Conservation (phyloP, 495 filamentous ascomycete species). For the Niebla homalea region DNA sequence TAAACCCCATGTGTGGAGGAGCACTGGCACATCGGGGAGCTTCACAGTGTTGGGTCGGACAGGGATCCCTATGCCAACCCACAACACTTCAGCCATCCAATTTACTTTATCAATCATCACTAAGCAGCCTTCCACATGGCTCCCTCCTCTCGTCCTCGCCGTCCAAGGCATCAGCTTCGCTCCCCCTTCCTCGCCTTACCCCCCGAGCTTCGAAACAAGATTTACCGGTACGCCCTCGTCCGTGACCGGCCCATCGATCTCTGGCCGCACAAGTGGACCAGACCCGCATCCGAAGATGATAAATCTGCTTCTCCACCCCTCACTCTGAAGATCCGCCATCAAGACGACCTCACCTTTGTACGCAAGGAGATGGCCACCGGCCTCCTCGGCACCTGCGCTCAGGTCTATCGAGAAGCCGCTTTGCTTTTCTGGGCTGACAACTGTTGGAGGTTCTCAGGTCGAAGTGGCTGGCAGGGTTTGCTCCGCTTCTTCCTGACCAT, state of each 20-base stretch:
- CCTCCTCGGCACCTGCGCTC: slow-evolving; percentile 13
- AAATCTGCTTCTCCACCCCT: not conserved
- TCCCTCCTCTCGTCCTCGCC: not conserved
- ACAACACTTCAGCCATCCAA: too few relatives aligned
- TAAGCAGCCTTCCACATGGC: not conserved
- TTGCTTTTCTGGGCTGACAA: slow-evolving; percentile 13
- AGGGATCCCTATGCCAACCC: too few relatives aligned
- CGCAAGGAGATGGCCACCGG: slow-evolving; percentile 15
- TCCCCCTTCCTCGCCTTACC: slow-evolving; percentile 28
- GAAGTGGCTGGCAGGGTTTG: slow-evolving; percentile 15
- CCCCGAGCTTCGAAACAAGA: slow-evolving; percentile 27
- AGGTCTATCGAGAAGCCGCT: slow-evolving; percentile 10
- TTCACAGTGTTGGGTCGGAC: too few relatives aligned
- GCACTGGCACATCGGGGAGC: too few relatives aligned
- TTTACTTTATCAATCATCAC: too few relatives aligned
- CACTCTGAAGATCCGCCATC: slow-evolving; percentile 11
- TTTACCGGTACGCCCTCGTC: slow-evolving; percentile 22
- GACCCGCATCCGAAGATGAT: not conserved
- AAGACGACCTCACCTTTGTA: slow-evolving; percentile 11
- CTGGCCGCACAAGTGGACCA: slow-evolving; percentile 16
- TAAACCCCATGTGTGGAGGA: too few relatives aligned
- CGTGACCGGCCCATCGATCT: slow-evolving; percentile 12
- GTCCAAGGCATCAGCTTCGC: slow-evolving; percentile 5
- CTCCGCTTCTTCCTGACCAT: slow-evolving; percentile 17
- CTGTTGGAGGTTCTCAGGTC: slow-evolving; percentile 12